Evolutionary conservation across 1,139 yeast genomes (phyloP), one percentile per base, ranked within the genome.

Genomic region (Candida albicans): DNA sequence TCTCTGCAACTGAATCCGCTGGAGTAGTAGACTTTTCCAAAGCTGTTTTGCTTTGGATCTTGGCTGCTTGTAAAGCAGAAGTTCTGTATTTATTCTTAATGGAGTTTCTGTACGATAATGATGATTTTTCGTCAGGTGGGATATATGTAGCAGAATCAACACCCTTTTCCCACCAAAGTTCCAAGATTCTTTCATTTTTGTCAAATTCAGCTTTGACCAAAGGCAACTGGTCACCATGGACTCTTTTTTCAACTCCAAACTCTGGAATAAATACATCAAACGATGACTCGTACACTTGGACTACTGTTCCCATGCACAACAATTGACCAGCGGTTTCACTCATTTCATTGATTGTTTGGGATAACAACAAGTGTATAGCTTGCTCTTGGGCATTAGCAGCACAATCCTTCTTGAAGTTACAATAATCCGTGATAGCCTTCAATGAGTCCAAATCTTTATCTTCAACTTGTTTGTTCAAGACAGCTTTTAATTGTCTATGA

Each of bases 151-250:
- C 97, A 24, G 96, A 79, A 61, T 91, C 98, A 42, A 87, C 80
- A 12, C 95, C 95, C 48, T 81, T 81, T 62, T 89, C 96, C 99
- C 99, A 93, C 61, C 79, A 90, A 41, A 93, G 71, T 62, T 91
- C 97, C 56, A 93, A 73, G 4, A 82, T 68, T 40, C 90, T 75
- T 30, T 78, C 73, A 25, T 63, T 61, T 58, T 84, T 86, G 59
- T 88, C 95, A 63, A 87, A 93, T 61, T 93, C 98, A 4, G 98
- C 98, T 64, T 90, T 90, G 24, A 81, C 82, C 50, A 93, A 72
- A 12, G 99, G 99, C 45, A 93, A 73, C 64, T 93, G 99, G 66
- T 93, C 99, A 35, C 98, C 97, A 58, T 93, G 99, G 25, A 93
- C 98, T 57, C 99, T 81, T 67, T 93, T 93, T 63, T 93, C 99